phyloP scores from a whole-genome alignment of 106 monocot species.

The Alisma plantagoaquatica region DNA sequence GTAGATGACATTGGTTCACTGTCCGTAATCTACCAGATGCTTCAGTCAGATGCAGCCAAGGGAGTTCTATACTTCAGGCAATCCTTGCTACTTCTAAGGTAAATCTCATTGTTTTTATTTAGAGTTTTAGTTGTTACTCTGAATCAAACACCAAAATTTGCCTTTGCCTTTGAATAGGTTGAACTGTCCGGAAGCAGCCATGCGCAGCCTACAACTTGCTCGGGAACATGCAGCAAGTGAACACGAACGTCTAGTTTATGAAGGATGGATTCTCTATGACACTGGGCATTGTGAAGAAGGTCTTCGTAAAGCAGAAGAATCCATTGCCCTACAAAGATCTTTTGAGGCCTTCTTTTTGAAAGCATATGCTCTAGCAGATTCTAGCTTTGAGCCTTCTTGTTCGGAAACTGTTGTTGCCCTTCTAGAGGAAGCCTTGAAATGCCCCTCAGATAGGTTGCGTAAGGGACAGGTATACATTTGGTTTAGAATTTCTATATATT shows the following conservation, averaged over 20 bases:
- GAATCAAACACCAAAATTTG: too few species aligned
- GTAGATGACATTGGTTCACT: constrained; percentile 99
- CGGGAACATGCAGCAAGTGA: constrained; percentile 65
- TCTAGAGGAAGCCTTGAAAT: constrained; percentile 88
- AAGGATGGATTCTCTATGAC: constrained; percentile 98
- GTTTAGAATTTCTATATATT: too few species aligned
- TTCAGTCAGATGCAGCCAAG: constrained; percentile 76
- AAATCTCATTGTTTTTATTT: background rate
- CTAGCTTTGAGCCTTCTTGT: constrained; percentile 58
- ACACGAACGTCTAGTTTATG: constrained; percentile 88
- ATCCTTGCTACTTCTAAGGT: constrained; percentile 96
- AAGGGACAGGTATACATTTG: constrained; percentile 99
- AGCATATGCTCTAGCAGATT: constrained; percentile 98
- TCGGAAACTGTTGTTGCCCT: constrained; percentile 64
- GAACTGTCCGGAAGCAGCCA: constrained; percentile 96
- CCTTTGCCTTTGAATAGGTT: constrained; percentile 42
- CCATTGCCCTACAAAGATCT: constrained; percentile 82
- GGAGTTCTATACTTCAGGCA: constrained; percentile 93
- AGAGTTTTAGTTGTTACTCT: too few species aligned
- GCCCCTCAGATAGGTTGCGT: constrained; percentile 90
- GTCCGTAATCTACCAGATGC: constrained; percentile 92
- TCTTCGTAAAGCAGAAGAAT: constrained; percentile 78
- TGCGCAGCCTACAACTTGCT: constrained; percentile 93
- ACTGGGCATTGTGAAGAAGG: constrained; percentile 95
- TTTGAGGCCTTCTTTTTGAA: constrained; percentile 99